Base-by-base conservation (phyloP, 306 rosid genomes). In the Alnus rubra region DNA sequence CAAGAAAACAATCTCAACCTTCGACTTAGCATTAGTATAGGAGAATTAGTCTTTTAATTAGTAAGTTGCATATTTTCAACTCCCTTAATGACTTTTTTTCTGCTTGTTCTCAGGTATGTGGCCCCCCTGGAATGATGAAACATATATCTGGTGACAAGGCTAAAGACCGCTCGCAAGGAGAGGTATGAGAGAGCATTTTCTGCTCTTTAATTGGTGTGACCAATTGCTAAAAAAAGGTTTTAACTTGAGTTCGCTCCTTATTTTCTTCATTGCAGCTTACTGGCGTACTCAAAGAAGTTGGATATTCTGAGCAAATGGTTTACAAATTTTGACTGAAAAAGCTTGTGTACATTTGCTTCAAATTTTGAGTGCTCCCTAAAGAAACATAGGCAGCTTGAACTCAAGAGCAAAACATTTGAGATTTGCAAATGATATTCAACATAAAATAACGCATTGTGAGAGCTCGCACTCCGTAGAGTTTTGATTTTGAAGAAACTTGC, bases 91-190 rank as follows among this genome's bases (percentile, higher is more conserved):
- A 81, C 75, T 54, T 42, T 44, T 63, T 3, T 31, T 67, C 73
- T 67, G 74, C 76, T 53, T 78, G 75, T 82, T 84, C 87, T 84
- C 87, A 96, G 99, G 97, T 93, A 33, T 96, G 99, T 77, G 99
- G 97, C 7, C 99, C 99, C 50, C 99, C 99, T 45, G 99, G 99
- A 50, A 82, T 96, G 98, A 89, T 93, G 94, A 79, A 87, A 52
- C 91, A 93, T 79, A 63, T 93, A 83, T 96, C 98, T 18, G 99
- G 99, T 80, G 98, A 83, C 53, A 96, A 93, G 87, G 98, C 96
- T 58, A 81, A 85, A 86, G 99, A 96, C 80, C 71, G 87, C 87
- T 62, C 97, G 19, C 99, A 96, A 83, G 99, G 98, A 86, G 99
- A 96, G 98, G 99, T 96, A 88, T 23, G 48, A 50, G 69, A 12